Evolutionary conservation across 169 alveolate genomes (phyloP).

Genomic region (Perkinsus chesapeaki): DNA sequence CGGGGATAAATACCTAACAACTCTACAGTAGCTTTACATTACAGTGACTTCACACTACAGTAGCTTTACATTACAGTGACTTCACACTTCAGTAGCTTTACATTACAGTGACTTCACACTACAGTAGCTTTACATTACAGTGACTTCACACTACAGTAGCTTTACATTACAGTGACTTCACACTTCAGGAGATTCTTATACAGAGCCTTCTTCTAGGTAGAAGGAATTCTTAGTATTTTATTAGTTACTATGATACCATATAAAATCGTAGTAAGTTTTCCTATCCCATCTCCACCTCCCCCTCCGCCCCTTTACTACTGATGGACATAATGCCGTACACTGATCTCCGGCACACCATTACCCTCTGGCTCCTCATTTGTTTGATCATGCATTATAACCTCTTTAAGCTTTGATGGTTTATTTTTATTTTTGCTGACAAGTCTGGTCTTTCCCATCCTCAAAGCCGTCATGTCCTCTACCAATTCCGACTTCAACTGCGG

Average conservation of each 20-base stretch:
- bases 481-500: neutral
- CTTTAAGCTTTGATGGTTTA: neutral
- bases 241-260: no score
- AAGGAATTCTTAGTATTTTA: no score
- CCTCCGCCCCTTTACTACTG: neutral
- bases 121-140: no score
- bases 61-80: no score
- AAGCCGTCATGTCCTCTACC: neutral
- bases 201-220: no score
- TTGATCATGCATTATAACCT: neutral
- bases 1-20: neutral
- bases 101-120: no score
- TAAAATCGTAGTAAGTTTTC: neutral
- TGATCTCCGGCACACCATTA: neutral
- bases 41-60: no score
- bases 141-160: no score
- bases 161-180: no score
- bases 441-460: neutral
- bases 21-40: no score
- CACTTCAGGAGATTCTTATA: no score
- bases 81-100: no score
- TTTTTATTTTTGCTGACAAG: neutral
- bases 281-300: neutral
- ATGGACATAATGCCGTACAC: neutral
- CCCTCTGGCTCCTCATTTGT: neutral